A percentile compares a stretch with the other conserved stretches of the same genome.
These are phyloP conservation scores for Aspergillus pseudoglaucus DNA, from an alignment of 2,329 filamentous ascomycete species.

Conservation along the genomic window DNA sequence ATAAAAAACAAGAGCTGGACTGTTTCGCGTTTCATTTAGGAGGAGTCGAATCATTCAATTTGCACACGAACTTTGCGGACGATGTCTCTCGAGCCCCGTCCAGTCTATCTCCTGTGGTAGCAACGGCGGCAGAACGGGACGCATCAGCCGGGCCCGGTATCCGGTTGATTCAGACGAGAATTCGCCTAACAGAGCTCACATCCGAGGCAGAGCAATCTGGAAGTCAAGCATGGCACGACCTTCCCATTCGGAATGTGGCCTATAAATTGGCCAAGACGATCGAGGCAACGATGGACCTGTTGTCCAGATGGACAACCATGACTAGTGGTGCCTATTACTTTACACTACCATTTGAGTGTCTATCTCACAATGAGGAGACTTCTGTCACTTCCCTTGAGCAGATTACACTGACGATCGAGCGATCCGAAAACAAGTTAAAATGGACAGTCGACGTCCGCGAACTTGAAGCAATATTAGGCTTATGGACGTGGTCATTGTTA, in stretches of 20 bases:
- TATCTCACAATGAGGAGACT: neutral
- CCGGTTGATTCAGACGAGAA: conserved; percentile 16
- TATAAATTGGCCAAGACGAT: conserved; percentile 16
- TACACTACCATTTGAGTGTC: conserved; percentile 14
- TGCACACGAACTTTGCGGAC: conserved; percentile 5
- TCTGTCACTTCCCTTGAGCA: conserved; percentile 3
- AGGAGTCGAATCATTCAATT: conserved; percentile 15
- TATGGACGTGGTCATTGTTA: conserved; percentile 27
- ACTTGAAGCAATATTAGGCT: conserved; percentile 27
- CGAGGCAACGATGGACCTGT: conserved; percentile 22
- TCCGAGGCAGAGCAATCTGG: conserved; percentile 1
- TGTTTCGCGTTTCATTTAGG: conserved; percentile 25
- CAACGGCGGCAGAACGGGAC: fast-evolving
- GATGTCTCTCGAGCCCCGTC: conserved; percentile 4
- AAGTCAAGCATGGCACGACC: conserved; percentile 18
- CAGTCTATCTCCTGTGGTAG: conserved; percentile 3
- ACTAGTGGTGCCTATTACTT: conserved; percentile 10
- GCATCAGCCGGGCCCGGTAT: neutral
- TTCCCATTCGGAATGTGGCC: conserved; percentile 22
- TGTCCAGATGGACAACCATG: conserved; percentile 17
- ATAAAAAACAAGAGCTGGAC: conserved; percentile 28
- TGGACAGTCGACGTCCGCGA: conserved; percentile 21
- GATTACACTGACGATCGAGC: conserved; percentile 11
- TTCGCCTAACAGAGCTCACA: conserved; percentile 18
- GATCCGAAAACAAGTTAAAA: conserved; percentile 15